A percentile compares a stretch with the other conserved stretches of the same genome.
Conservation (phyloP, 106 monocot genomes). For the Apostasia ramifera region DNA sequence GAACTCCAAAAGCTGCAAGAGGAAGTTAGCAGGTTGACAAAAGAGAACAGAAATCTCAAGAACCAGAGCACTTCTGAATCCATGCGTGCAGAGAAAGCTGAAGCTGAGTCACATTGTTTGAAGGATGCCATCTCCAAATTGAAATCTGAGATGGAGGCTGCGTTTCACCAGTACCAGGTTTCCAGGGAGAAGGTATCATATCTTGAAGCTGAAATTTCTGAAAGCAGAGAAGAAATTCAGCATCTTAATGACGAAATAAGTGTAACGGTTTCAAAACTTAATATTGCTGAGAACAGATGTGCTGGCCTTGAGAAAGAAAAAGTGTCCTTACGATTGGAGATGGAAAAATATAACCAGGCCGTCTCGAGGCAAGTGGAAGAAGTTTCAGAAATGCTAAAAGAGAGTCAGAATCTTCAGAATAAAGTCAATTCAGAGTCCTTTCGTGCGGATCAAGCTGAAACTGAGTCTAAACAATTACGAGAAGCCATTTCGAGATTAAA, state of each 20-base stretch:
- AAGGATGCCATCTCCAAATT: slow-evolving; percentile 31
- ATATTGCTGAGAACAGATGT: slow-evolving; percentile 19
- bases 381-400: slow-evolving; percentile 1
- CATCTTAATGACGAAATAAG: slow-evolving; percentile 55
- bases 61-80: slow-evolving; percentile 29
- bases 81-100: slow-evolving; percentile 36
- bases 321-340: slow-evolving; percentile 20
- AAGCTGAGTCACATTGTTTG: slow-evolving; percentile 29
- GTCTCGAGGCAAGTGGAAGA: slow-evolving; percentile 18
- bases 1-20: slow-evolving; percentile 11
- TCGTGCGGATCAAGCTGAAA: slow-evolving; percentile 13
- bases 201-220: slow-evolving; percentile 52
- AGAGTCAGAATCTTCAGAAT: slow-evolving; percentile 6
- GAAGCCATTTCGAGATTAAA: slow-evolving; percentile 5
- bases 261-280: slow-evolving; percentile 9
- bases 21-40: slow-evolving; percentile 26
- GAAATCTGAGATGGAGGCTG: slow-evolving; percentile 53
- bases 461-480: slow-evolving; percentile 8
- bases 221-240: slow-evolving; percentile 25
- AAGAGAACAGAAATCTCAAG: slow-evolving; percentile 43
- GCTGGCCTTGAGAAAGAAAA: slow-evolving; percentile 36
- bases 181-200: slow-evolving; percentile 34
- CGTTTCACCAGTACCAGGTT: slow-evolving; percentile 36
- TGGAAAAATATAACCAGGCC: slow-evolving; percentile 22
- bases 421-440: slow-evolving; percentile 9